Evolutionary conservation across 2,329 filamentous ascomycete genomes (phyloP).

Genomic region (Sporothrix humicola): DNA sequence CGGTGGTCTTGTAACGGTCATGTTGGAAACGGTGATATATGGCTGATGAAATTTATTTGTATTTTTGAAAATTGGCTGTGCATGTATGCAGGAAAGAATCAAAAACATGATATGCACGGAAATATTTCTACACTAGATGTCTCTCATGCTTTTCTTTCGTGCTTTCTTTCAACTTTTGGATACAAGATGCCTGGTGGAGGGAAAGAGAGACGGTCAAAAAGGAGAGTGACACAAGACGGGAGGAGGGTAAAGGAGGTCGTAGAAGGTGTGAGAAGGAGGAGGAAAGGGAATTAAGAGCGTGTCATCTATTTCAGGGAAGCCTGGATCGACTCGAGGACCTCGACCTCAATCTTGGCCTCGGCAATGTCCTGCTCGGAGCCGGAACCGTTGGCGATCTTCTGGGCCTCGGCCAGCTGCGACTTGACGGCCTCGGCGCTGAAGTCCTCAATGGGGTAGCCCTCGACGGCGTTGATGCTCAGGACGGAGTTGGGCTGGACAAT

Average conservation of each 20-base stretch:
- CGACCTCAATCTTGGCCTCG: conserved; percentile 98
- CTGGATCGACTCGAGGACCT: conserved; percentile 88
- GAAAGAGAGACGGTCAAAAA: neutral
- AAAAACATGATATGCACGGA: conserved; percentile 40
- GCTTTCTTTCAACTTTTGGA: neutral
- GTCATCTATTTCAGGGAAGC: conserved; percentile 76
- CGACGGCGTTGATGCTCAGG: conserved; percentile 97
- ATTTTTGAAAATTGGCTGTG: conserved; percentile 23
- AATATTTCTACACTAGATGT: conserved; percentile 48
- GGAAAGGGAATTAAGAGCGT: neutral
- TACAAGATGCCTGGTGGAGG: conserved; percentile 8
- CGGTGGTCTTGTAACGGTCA: neutral
- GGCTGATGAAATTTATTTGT: neutral
- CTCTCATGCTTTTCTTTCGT: conserved; percentile 2
- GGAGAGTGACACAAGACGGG: neutral
- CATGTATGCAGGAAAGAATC: conserved; percentile 31
- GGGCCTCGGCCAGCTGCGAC: conserved; percentile 89
- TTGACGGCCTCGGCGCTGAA: conserved; percentile 92
- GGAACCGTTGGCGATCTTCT: conserved; percentile 88
- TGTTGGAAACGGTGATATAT: neutral
- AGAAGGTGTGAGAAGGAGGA: neutral
- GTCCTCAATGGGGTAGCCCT: conserved; percentile 92
- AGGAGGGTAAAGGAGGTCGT: neutral
- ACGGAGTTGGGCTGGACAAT: conserved; percentile 93
- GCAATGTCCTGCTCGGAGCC: conserved; percentile 97